Evolutionary conservation across 768 basidiomycete species (phyloP).

Genomic region (Kwoniella botswanensis): DNA sequence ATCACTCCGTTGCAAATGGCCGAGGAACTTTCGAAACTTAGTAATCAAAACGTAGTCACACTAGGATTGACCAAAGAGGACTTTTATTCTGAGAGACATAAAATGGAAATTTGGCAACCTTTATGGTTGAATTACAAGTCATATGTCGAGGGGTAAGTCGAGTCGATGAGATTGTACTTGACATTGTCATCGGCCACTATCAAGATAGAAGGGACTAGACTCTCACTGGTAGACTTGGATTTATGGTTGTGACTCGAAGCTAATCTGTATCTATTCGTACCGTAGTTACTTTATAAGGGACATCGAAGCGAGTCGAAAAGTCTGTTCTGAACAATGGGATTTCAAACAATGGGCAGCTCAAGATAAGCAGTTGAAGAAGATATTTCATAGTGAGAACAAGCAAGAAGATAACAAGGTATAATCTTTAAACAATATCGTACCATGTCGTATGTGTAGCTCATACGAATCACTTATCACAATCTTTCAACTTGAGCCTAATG

Average conservation of each 20-base stretch:
- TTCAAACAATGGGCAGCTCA: constrained; percentile 9
- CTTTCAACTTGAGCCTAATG: no score
- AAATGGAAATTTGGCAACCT: not conserved
- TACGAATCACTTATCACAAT: no score
- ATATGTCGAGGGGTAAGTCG: constrained; percentile 2
- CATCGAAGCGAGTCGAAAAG: constrained; percentile 9
- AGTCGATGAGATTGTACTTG: not conserved
- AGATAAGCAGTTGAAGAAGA: constrained; percentile 1
- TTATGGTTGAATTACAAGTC: constrained; percentile 3
- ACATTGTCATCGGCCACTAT: no score
- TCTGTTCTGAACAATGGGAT: constrained; percentile 8
- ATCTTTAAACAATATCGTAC: no score
- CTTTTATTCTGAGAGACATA: constrained; percentile 1
- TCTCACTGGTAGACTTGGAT: no score
- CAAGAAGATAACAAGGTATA: not conserved
- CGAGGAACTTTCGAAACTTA: not conserved
- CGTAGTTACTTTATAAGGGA: not conserved
- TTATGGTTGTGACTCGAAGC: no score
- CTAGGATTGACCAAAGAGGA: constrained; percentile 6
- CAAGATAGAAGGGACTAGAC: no score
- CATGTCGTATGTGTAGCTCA: no score
- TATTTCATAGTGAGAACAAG: not conserved
- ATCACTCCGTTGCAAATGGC: constrained; percentile 7
- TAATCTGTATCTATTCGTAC: no score
- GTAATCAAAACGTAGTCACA: not conserved